Conservation (phyloP, 2,329 filamentous ascomycete genomes). For the Ambrosiella beaveri region DNA sequence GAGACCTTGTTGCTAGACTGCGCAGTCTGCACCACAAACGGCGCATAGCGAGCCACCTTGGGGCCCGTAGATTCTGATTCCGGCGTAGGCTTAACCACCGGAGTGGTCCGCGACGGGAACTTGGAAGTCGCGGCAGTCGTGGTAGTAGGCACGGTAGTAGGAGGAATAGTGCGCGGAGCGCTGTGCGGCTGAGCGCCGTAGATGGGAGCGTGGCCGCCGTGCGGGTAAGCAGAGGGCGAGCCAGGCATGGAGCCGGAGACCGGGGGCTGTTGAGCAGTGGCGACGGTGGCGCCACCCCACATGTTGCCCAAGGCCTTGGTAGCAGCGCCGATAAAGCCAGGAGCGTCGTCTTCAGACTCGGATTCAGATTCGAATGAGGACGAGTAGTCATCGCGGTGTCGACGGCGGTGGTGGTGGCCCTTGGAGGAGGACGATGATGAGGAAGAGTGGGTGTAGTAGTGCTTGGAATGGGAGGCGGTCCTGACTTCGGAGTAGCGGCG, state of each 20-base stretch:
- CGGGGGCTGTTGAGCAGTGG: not conserved
- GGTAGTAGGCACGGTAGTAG: not conserved
- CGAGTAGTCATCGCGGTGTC: not conserved
- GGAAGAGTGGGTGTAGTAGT: not conserved
- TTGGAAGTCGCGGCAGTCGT: not conserved
- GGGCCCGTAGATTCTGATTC: constrained; percentile 3
- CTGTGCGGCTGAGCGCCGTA: not conserved
- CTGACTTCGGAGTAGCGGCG: not conserved
- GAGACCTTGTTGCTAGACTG: not conserved
- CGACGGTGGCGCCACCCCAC: not conserved
- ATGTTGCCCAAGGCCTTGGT: not conserved
- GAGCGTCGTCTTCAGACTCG: not conserved
- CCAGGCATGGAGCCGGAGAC: not conserved
- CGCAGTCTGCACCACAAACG: constrained; percentile 7
- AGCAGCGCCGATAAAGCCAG: constrained; percentile 24
- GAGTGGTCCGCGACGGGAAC: not conserved
- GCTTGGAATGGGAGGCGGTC: not conserved
- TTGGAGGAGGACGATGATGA: not conserved
- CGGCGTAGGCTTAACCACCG: not conserved
- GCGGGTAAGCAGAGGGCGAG: not conserved
- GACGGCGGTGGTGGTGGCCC: not conserved
- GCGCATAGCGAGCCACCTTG: constrained; percentile 10
- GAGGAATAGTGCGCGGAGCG: not conserved
- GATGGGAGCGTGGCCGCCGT: not conserved
- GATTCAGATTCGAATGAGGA: constrained; percentile 4